A percentile compares a stretch with the other conserved stretches of the same genome.
These are phyloP conservation scores for Colletotrichum scovillei DNA, from an alignment of 2,329 filamentous ascomycete species.

Conservation along the genomic window DNA sequence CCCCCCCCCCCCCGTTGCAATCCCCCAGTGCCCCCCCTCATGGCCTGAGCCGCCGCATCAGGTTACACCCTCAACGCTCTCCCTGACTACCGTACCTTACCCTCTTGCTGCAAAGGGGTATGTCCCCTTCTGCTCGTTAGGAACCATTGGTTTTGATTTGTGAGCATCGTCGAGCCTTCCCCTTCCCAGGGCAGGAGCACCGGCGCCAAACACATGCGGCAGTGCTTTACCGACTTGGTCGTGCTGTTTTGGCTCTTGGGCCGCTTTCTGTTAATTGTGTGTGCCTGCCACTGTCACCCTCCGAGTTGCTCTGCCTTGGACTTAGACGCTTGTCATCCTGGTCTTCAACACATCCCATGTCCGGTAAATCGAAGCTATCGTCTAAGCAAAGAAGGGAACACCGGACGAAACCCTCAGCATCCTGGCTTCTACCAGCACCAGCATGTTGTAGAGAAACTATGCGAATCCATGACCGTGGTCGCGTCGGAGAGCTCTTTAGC, in stretches of 20 bases:
- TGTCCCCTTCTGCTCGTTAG: slow-evolving; percentile 19
- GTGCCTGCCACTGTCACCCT: neutral
- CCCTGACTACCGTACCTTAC: neutral
- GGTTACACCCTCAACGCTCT: slow-evolving; percentile 17
- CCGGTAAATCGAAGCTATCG: neutral
- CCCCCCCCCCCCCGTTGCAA: neutral
- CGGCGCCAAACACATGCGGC: slow-evolving; percentile 21
- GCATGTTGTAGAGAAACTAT: too few species aligned
- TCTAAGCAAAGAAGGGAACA: neutral
- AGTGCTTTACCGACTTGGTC: slow-evolving; percentile 14
- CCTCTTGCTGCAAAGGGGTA: neutral
- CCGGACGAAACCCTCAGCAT: neutral
- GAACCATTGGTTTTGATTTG: slow-evolving; percentile 15
- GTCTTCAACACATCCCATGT: neutral
- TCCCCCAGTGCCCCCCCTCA: neutral
- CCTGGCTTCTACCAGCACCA: neutral
- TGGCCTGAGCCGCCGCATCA: slow-evolving; percentile 5
- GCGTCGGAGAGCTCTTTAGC: neutral
- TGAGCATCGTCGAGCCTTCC: neutral
- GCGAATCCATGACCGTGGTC: too few species aligned
- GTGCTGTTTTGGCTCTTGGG: slow-evolving; percentile 6
- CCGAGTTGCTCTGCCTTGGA: neutral
- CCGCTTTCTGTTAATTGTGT: neutral
- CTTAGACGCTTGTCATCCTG: neutral
- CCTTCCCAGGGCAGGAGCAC: neutral